Conservation (phyloP, 2,329 filamentous ascomycete species). For the Coniochaeta hoffmannii region DNA sequence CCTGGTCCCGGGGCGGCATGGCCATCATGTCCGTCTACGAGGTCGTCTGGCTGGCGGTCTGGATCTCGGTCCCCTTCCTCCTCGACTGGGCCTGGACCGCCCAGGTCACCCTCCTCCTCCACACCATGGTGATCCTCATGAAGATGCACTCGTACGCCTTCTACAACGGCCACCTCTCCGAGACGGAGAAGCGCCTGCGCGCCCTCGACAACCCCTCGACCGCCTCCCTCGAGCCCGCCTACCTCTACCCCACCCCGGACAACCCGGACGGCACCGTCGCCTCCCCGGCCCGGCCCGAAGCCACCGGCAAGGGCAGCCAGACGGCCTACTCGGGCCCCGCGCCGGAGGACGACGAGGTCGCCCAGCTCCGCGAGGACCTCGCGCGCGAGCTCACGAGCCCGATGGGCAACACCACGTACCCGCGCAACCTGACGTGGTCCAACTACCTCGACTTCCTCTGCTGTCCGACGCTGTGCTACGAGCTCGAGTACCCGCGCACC, state of each 20-base stretch:
- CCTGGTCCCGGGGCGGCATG: slow-evolving; percentile 74
- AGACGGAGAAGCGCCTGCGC: slow-evolving; percentile 73
- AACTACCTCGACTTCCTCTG: slow-evolving; percentile 86
- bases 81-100: slow-evolving; percentile 94
- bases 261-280: slow-evolving; percentile 37
- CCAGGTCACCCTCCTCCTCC: slow-evolving; percentile 88
- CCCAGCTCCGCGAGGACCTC: slow-evolving; percentile 73
- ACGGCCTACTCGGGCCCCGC: slow-evolving; percentile 14
- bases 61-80: slow-evolving; percentile 79
- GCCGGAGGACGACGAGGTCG: slow-evolving; percentile 41
- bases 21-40: slow-evolving; percentile 79
- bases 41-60: slow-evolving; percentile 67
- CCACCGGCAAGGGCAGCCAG: slow-evolving; percentile 13
- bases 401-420: slow-evolving; percentile 83
- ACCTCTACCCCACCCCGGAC: slow-evolving; percentile 64
- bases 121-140: slow-evolving; percentile 89
- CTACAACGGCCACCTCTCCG: slow-evolving; percentile 92
- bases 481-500: slow-evolving; percentile 88
- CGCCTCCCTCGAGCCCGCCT: slow-evolving; percentile 60
- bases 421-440: slow-evolving; percentile 70
- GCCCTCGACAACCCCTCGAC: slow-evolving; percentile 72
- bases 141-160: slow-evolving; percentile 99
- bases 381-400: slow-evolving; percentile 88
- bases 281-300: slow-evolving; percentile 18
- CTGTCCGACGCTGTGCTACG: slow-evolving; percentile 95